Base-by-base conservation (phyloP, 495 filamentous ascomycete genomes). In the Neurospora sp. region DNA sequence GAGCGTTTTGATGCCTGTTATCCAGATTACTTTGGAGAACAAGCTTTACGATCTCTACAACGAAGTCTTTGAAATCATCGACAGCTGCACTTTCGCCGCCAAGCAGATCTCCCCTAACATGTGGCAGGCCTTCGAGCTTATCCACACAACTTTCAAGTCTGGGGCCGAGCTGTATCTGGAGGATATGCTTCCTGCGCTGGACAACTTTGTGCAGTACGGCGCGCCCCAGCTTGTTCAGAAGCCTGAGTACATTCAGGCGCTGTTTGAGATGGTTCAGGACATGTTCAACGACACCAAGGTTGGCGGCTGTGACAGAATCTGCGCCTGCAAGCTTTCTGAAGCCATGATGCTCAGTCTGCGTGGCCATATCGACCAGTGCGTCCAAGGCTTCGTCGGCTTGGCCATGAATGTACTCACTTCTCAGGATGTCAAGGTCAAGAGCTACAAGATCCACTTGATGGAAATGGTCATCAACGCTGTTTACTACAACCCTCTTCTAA, bases 391-490 rank as follows among this genome's bases (percentile, higher is more conserved):
- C 82, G 84, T 99, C 73, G 89, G 90, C 75, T 88, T 98, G 79
- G 92, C 93, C 27, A 98, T 98, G 95, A 84, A 81, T 37, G 89
- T 93, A 39, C 89, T 99, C 46, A 88, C 86, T 40, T 88, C 85
- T 20, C 72, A 82, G 27, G 92, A 97, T 72, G 85, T 91, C 42
- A 92, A 90, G 79, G 86, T 94, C 77, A 98, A 96, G 86, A 93
- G 92, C 14, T 97, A 97, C 84, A 89, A 91, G 75, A 92, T 99
- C 59, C 95, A 98, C 81, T 83, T 99, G 69, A 97, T 99, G 93
- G 96, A 98, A 85, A 97, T 99, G 92, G 89, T 98, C 70, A 96
- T 99, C 87, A 98, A 99, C 82, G 91, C 91, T 70, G 93, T 98
- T 75, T 97, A 98, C 86, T 98, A 98, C 84, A 97, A 97, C 83